Conservation (phyloP, 176 grass and related monocot genomes). For the Eremochloa ophiuroides region DNA sequence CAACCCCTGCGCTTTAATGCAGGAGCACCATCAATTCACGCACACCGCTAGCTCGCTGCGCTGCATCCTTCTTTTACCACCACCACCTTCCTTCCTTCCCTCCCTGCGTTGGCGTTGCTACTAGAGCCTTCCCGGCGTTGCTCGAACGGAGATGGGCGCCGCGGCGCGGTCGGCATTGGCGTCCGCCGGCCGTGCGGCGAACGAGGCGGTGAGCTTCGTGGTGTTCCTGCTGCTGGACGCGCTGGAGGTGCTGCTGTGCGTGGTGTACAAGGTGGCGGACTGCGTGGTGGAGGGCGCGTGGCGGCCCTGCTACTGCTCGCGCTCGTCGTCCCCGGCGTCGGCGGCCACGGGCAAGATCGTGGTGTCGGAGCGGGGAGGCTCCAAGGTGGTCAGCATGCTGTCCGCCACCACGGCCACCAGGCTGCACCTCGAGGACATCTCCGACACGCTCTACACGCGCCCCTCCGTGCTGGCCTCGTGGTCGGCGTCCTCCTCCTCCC, state of each 20-base stretch:
- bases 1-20: slow-evolving; percentile 51
- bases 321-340: slow-evolving; percentile 16
- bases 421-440: slow-evolving; percentile 94
- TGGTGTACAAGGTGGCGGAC: slow-evolving; percentile 72
- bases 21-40: slow-evolving; percentile 39
- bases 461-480: slow-evolving; percentile 36
- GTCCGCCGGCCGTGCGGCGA: slow-evolving; percentile 47
- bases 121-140: not conserved
- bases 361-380: slow-evolving; percentile 75
- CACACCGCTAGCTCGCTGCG: not conserved
- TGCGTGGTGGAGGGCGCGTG: slow-evolving; percentile 75
- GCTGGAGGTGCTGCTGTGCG: slow-evolving; percentile 69
- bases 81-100: not conserved
- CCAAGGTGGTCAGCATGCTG: slow-evolving; percentile 78
- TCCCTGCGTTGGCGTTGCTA: not conserved
- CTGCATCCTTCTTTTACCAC: not conserved
- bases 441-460: slow-evolving; percentile 88
- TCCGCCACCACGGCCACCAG: slow-evolving; percentile 60
- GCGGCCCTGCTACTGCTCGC: slow-evolving; percentile 92
- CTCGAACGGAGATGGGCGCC: slow-evolving; percentile 31
- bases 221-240: slow-evolving; percentile 81
- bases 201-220: slow-evolving; percentile 73
- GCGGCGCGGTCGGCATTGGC: slow-evolving; percentile 61
- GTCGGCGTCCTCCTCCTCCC: not conserved
- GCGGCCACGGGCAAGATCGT: slow-evolving; percentile 63